Percentiles rank a stretch among this genome's conserved stretches.
phyloP scores from a whole-genome alignment of 73 alveolate species.

The Paramecium pentaurelia region DNA sequence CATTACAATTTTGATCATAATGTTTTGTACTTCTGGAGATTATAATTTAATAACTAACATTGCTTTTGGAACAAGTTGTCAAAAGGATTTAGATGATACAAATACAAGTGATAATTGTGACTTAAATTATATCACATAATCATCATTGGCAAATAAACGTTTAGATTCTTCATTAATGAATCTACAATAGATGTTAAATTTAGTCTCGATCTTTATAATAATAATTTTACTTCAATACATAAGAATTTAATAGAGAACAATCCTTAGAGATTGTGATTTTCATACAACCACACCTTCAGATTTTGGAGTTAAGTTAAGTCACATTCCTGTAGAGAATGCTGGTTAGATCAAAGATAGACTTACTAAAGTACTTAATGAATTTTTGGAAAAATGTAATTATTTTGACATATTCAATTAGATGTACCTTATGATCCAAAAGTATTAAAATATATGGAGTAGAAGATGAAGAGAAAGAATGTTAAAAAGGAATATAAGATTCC shows the following conservation, averaged over 20 bases:
- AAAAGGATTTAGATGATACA: not conserved
- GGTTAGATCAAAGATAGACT: not conserved
- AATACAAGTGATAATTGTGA: not conserved
- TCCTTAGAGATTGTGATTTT: not conserved
- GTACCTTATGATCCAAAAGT: not conserved
- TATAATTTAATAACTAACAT: not conserved
- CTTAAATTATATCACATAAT: not conserved
- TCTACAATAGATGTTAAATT: not conserved
- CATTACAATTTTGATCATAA: not conserved
- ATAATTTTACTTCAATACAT: not conserved
- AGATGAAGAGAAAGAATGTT: not conserved
- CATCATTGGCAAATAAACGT: not conserved
- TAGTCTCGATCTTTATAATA: not conserved
- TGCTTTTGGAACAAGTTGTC: not conserved
- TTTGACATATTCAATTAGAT: not conserved
- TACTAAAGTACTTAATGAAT: not conserved
- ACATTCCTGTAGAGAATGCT: not conserved
- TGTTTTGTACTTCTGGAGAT: not conserved
- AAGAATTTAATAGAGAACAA: not conserved
- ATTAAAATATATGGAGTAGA: not conserved
- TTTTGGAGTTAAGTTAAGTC: not conserved
- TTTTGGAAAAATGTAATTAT: not conserved
- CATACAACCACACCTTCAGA: not conserved
- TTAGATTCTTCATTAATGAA: not conserved
- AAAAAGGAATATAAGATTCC: not conserved